A percentile compares a stretch with the other conserved stretches of the same genome.
Evolutionary conservation across 495 filamentous ascomycete genomes (phyloP).

Genomic region (Aspergillus hancockii): DNA sequence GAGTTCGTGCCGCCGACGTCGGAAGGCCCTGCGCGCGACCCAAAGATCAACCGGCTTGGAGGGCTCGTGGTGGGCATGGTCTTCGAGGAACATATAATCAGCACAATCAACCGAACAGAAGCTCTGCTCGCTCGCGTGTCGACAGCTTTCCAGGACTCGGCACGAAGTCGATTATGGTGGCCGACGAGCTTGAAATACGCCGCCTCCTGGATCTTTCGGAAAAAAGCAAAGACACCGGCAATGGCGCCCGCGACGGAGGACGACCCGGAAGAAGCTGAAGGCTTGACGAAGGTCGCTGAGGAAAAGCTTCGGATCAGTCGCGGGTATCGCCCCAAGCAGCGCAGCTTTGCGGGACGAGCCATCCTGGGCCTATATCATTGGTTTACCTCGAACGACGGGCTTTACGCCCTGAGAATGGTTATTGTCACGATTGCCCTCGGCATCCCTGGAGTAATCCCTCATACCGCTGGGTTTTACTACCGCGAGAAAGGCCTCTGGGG

Average conservation of each 20-base stretch:
- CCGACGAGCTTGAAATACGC: constrained; percentile 20
- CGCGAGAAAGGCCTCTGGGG: constrained; percentile 49
- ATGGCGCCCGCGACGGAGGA: constrained; percentile 15
- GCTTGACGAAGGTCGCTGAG: constrained; percentile 22
- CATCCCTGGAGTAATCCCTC: constrained; percentile 39
- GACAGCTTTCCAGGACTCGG: constrained; percentile 11
- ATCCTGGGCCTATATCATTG: constrained; percentile 28
- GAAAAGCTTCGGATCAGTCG: constrained; percentile 24
- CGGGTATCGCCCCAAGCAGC: constrained; percentile 17
- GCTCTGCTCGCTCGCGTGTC: constrained; percentile 14
- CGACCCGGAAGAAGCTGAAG: constrained; percentile 20
- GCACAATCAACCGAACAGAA: constrained; percentile 17
- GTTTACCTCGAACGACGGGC: constrained; percentile 30
- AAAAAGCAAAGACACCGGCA: constrained; percentile 18
- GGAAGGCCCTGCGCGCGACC: not conserved
- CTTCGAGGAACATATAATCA: constrained; percentile 25
- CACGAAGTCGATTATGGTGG: constrained; percentile 19
- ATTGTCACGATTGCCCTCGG: constrained; percentile 42
- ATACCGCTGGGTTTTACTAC: constrained; percentile 45
- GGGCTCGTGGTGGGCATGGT: constrained; percentile 25
- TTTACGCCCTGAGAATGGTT: constrained; percentile 42
- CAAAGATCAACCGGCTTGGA: constrained; percentile 3
- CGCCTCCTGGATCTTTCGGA: constrained; percentile 18
- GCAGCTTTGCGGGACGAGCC: constrained; percentile 13
- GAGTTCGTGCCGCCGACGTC: constrained; percentile 6